These are phyloP conservation scores for Amylocarpus encephaloides DNA, from an alignment of 2,329 filamentous ascomycete genomes.

Conservation along the genomic window DNA sequence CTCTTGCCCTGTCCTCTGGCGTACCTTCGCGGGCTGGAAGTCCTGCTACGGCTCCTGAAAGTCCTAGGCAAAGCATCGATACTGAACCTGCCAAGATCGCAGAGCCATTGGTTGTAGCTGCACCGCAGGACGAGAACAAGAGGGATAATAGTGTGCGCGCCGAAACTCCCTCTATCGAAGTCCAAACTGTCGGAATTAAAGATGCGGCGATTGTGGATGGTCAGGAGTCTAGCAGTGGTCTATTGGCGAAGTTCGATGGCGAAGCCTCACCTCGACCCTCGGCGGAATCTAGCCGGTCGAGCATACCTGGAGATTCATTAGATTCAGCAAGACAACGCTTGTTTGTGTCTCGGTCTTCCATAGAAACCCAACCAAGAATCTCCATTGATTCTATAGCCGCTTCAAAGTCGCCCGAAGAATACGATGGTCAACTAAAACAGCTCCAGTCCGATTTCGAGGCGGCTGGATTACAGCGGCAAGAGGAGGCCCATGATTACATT, in stretches of 20 bases:
- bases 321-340: slow-evolving; percentile 19
- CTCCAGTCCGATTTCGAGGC: slow-evolving; percentile 29
- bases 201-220: not conserved
- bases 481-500: slow-evolving; percentile 75
- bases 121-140: not conserved
- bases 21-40: slow-evolving; percentile 47
- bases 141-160: not conserved
- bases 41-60: slow-evolving; percentile 40
- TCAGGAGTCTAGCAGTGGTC: slow-evolving; percentile 10
- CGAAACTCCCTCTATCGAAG: slow-evolving; percentile 14
- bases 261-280: slow-evolving; percentile 24
- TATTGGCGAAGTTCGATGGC: slow-evolving; percentile 11
- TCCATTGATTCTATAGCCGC: not conserved
- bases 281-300: slow-evolving; percentile 25
- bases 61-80: slow-evolving; percentile 40
- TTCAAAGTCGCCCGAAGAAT: slow-evolving; percentile 29
- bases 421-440: slow-evolving; percentile 35
- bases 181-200: slow-evolving; percentile 6
- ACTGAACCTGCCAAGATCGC: slow-evolving; percentile 24
- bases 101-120: slow-evolving; percentile 9
- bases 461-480: slow-evolving; percentile 51
- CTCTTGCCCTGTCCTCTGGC: slow-evolving; percentile 44
- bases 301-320: slow-evolving; percentile 21
- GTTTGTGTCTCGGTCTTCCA: slow-evolving; percentile 25
- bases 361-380: slow-evolving; percentile 23